Evolutionary conservation across 2,329 filamentous ascomycete species (phyloP).

Genomic region (Claviceps digitariae): DNA sequence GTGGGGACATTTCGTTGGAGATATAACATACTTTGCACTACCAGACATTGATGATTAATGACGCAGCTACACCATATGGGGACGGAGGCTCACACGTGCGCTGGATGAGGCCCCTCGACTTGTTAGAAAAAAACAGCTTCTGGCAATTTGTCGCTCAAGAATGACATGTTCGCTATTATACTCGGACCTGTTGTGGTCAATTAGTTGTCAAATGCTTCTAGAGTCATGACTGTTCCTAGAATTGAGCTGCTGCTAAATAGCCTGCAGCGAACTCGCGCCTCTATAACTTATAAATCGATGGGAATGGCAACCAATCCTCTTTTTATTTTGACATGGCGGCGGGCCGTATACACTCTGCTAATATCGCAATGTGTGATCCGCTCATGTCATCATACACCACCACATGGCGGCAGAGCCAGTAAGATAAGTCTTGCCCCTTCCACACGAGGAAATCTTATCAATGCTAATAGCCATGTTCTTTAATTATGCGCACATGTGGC

Average conservation of each 20-base stretch:
- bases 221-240: too few species aligned
- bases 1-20: background rate
- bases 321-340: background rate
- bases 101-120: too few species aligned
- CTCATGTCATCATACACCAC: background rate
- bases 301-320: too few species aligned
- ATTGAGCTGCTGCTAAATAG: background rate
- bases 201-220: too few species aligned
- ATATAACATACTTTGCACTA: background rate
- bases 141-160: background rate
- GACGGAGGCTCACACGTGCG: background rate
- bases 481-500: background rate
- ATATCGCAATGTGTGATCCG: background rate
- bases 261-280: too few species aligned
- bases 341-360: background rate
- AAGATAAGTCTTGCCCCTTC: background rate
- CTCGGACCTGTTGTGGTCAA: too few species aligned
- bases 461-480: too few species aligned
- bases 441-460: background rate
- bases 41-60: background rate
- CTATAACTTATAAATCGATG: too few species aligned
- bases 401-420: background rate
- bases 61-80: background rate
- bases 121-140: background rate
- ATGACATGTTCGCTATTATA: background rate